These are phyloP conservation scores for Berkeleyomyces rouxiae DNA, from an alignment of 2,329 filamentous ascomycete genomes.

Conservation along the genomic window DNA sequence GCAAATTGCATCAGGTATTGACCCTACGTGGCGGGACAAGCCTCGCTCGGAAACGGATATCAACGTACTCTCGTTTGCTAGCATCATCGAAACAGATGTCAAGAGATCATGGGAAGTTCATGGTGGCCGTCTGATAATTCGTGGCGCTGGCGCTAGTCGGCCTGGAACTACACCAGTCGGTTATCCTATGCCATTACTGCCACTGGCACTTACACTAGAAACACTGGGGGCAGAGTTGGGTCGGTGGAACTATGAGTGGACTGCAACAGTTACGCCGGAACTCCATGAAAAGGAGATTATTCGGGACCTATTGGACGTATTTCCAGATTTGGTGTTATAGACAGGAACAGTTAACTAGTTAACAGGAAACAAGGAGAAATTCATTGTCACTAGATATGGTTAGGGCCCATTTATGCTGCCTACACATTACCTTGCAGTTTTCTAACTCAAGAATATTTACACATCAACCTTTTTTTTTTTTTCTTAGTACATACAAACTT, in stretches of 20 bases:
- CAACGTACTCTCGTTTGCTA: slow-evolving; percentile 21
- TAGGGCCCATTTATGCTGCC: too few relatives aligned
- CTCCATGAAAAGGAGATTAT: background rate
- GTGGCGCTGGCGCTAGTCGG: slow-evolving; percentile 8
- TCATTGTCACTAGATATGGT: background rate
- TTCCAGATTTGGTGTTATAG: background rate
- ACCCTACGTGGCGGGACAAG: slow-evolving; percentile 23
- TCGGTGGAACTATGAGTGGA: slow-evolving; percentile 2
- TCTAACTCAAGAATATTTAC: too few relatives aligned
- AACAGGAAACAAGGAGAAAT: background rate
- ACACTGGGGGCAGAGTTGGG: background rate
- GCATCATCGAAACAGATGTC: slow-evolving; percentile 19
- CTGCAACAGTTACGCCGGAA: background rate
- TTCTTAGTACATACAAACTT: too few relatives aligned
- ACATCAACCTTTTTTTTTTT: too few relatives aligned
- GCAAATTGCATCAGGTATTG: slow-evolving; percentile 17
- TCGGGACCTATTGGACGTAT: background rate
- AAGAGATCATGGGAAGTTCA: slow-evolving; percentile 15
- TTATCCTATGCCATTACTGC: slow-evolving; percentile 1
- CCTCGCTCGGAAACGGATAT: slow-evolving; percentile 22
- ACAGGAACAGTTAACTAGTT: background rate
- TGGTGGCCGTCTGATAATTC: slow-evolving; percentile 15
- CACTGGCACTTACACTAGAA: background rate
- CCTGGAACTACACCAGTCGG: slow-evolving; percentile 2
- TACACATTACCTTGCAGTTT: too few relatives aligned